phyloP scores from a whole-genome alignment of 2,329 filamentous ascomycete species.

The Fusarium tanahbumbuense region DNA sequence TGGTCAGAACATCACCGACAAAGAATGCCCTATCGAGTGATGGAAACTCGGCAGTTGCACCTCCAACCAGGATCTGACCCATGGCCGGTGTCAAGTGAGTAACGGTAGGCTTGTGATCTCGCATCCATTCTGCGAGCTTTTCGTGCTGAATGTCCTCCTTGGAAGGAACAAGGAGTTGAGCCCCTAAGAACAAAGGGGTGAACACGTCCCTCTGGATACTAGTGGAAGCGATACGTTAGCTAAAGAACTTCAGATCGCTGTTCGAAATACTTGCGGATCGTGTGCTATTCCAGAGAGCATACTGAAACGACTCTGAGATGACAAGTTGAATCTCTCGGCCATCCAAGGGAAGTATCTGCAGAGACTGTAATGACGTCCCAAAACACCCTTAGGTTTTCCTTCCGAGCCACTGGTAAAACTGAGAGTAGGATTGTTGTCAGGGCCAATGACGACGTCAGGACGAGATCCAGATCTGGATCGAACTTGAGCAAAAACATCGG shows the following conservation, averaged over 20 bases:
- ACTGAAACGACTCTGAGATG: slow-evolving; percentile 79
- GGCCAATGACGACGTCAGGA: slow-evolving; percentile 82
- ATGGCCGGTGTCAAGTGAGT: slow-evolving; percentile 95
- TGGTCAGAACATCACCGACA: slow-evolving; percentile 91
- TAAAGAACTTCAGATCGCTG: background rate
- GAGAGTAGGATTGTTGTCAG: slow-evolving; percentile 64
- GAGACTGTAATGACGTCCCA: slow-evolving; percentile 86
- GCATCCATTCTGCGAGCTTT: slow-evolving; percentile 83
- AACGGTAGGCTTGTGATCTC: slow-evolving; percentile 77
- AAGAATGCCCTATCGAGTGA: slow-evolving; percentile 78
- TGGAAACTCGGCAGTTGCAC: slow-evolving; percentile 77
- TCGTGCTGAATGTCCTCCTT: slow-evolving; percentile 89
- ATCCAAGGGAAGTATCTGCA: slow-evolving; percentile 95
- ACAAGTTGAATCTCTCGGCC: slow-evolving; percentile 82
- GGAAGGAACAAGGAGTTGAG: slow-evolving; percentile 80
- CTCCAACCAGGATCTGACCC: slow-evolving; percentile 93
- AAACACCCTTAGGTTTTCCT: slow-evolving; percentile 85
- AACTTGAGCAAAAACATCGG: slow-evolving; percentile 44
- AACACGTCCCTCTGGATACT: slow-evolving; percentile 76
- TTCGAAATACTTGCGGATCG: slow-evolving; percentile 57
- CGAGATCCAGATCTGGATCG: slow-evolving; percentile 63
- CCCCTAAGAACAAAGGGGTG: slow-evolving; percentile 88
- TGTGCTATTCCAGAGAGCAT: slow-evolving; percentile 86
- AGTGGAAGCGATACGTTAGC: background rate
- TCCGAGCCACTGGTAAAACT: slow-evolving; percentile 80